Conservation (phyloP, 2,329 filamentous ascomycete species). For the Dothideomycetes sp. region DNA sequence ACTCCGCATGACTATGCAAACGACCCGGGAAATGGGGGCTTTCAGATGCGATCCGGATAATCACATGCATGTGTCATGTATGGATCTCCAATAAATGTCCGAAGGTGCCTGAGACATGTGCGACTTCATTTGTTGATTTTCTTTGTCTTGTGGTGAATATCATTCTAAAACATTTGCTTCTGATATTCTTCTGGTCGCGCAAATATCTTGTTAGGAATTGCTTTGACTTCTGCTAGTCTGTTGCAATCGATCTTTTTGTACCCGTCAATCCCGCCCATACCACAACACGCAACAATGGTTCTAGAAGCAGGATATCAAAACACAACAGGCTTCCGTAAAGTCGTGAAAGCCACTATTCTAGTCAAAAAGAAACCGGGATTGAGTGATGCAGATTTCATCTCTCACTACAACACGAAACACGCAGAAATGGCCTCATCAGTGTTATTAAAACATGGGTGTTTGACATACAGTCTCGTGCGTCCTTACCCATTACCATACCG, state of each 20-base stretch:
- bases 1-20: too few species aligned
- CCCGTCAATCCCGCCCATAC: too few species aligned
- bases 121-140: too few species aligned
- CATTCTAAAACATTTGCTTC: not conserved
- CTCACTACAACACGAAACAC: conserved; percentile 38
- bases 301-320: conserved; percentile 37
- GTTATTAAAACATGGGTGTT: conserved; percentile 34
- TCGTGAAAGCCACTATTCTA: conserved; percentile 38
- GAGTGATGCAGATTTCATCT: conserved; percentile 36
- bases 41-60: too few species aligned
- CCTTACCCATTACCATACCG: too few species aligned
- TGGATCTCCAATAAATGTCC: too few species aligned
- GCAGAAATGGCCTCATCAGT: conserved; percentile 37
- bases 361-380: conserved; percentile 40
- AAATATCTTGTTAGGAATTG: not conserved
- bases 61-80: too few species aligned
- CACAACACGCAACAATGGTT: conserved; percentile 22
- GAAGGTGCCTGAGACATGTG: too few species aligned
- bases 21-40: too few species aligned
- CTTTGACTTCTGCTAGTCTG: not conserved
- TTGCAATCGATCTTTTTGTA: too few species aligned
- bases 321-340: conserved; percentile 38
- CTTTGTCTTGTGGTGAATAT: too few species aligned
- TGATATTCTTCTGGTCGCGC: not conserved
- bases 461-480: conserved; percentile 37